phyloP scores from a whole-genome alignment of 352 stramenopile species.

The Elongisporangium prolatum region DNA sequence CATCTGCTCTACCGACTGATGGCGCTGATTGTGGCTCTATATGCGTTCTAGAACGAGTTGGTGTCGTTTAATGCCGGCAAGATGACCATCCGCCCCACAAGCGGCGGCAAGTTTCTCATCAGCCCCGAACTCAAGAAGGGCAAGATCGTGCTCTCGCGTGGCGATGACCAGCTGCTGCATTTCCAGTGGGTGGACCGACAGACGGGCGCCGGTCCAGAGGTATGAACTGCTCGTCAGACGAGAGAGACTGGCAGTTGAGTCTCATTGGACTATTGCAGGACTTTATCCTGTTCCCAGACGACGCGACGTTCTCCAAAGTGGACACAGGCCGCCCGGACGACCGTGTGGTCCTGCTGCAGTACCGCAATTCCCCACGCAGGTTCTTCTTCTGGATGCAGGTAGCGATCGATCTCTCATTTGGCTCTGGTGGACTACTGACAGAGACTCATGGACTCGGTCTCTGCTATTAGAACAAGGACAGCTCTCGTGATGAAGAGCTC shows the following conservation, averaged over 20 bases:
- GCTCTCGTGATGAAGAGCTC: conserved; percentile 81
- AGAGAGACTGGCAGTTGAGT: neutral
- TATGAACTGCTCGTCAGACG: conserved; percentile 9
- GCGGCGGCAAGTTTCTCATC: conserved; percentile 86
- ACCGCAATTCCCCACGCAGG: conserved; percentile 87
- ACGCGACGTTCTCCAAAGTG: conserved; percentile 85
- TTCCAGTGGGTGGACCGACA: conserved; percentile 92
- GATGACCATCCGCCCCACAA: conserved; percentile 68
- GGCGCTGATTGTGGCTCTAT: neutral
- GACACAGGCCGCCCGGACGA: conserved; percentile 83
- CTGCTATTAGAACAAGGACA: conserved; percentile 73
- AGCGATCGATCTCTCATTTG: neutral
- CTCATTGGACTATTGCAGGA: conserved; percentile 30
- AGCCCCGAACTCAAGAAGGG: conserved; percentile 89
- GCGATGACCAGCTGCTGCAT: conserved; percentile 88
- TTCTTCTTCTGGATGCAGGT: conserved; percentile 97
- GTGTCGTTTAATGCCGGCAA: conserved; percentile 92
- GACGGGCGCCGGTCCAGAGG: conserved; percentile 73
- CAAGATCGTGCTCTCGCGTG: conserved; percentile 82
- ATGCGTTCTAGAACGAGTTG: conserved; percentile 58
- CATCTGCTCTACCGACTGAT: neutral
- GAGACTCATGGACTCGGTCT: neutral
- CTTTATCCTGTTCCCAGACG: conserved; percentile 91
- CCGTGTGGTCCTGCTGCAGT: conserved; percentile 91
- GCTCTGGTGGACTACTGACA: neutral